Conservation (phyloP, 2,329 filamentous ascomycete genomes). For the Hymenoscyphus fructigenus region DNA sequence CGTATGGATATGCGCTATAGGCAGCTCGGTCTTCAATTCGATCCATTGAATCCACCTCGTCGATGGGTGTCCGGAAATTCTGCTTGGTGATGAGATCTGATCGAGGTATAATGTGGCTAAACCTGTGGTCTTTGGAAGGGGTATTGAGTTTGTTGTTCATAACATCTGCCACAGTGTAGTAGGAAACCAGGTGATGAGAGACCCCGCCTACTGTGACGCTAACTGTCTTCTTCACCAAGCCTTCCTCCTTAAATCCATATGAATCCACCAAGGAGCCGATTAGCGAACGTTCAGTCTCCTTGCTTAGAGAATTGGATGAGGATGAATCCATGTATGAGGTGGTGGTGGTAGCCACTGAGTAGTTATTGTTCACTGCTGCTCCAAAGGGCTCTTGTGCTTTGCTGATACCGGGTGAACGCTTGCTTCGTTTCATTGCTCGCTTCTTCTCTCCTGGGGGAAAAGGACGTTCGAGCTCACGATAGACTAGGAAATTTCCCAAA, state of each 20-base stretch:
- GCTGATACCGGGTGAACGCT: conserved; percentile 37
- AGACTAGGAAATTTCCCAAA: conserved; percentile 94
- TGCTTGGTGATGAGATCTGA: conserved; percentile 58
- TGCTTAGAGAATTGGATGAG: conserved; percentile 28
- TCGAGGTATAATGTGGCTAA: conserved; percentile 54
- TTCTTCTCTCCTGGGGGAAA: conserved; percentile 86
- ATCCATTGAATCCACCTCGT: conserved; percentile 51
- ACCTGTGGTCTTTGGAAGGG: conserved; percentile 54
- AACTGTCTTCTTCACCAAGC: conserved; percentile 91
- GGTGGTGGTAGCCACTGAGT: conserved; percentile 18
- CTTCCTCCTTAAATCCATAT: conserved; percentile 80
- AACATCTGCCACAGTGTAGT: conserved; percentile 84
- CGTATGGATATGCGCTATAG: conserved; percentile 28
- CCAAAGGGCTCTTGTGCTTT: conserved; percentile 29
- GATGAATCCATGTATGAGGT: conserved; percentile 24
- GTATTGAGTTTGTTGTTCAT: conserved; percentile 53
- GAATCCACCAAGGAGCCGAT: conserved; percentile 87
- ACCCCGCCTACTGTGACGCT: conserved; percentile 73
- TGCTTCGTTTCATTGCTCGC: conserved; percentile 71
- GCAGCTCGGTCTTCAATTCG: conserved; percentile 31
- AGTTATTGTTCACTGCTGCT: conserved; percentile 16
- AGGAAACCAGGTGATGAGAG: conserved; percentile 83
- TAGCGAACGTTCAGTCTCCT: conserved; percentile 41
- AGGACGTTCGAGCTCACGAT: conserved; percentile 96
- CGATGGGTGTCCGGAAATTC: conserved; percentile 66